Base-by-base conservation (phyloP, 1,284 basidiomycete species). In the Apiotrichum akiyoshidainum region DNA sequence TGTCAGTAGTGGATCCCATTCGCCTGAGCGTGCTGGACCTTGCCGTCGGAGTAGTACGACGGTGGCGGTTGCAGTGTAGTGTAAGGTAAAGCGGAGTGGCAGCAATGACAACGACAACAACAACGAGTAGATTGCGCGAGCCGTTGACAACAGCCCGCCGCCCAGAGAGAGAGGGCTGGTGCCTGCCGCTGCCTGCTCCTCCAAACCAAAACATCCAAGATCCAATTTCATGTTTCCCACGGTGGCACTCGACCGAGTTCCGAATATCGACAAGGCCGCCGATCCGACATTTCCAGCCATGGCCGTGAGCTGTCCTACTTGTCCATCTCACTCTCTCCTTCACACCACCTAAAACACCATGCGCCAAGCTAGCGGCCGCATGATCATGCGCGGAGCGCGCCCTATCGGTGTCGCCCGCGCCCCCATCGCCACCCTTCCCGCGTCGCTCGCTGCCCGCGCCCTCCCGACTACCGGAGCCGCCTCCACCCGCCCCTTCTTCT, bases 401-500 rank as follows among this genome's bases (percentile, higher is more conserved):
- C 44, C 52, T 10, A n/a, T 42, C 26, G 21, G 39, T n/a, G 31
- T 34, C 54, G 2, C 5, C 37, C 31, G 37, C 11, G 1, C 21
- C 40, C 16, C 21, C 54, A 5, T 19, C 45, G 1, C 8, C 46
- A 12, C 22, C 34, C 31, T 16, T 41, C n/a, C n/a, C 22, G 5
- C 41, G 33, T 31, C 37, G 10, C 2, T 34, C 52, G 22, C 12
- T n/a, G 19, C 33, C 45, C 5, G 34, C 10, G 17, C n/a, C 31
- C 44, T 14, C 17, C 42, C 42, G 6, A 13, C 21, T n/a, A 41
- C 49, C 34, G 49, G 37, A 16, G 13, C 46, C 34, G 12, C 44
- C 21, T 12, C 44, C 34, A 12, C 57, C 46, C 67, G 70, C 2
- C 60, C 66, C 0, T 66, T 74, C 61, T 72, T 75, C 58, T 52